Conservation (phyloP, 805 yeast species). For the Clavispora fructus region DNA sequence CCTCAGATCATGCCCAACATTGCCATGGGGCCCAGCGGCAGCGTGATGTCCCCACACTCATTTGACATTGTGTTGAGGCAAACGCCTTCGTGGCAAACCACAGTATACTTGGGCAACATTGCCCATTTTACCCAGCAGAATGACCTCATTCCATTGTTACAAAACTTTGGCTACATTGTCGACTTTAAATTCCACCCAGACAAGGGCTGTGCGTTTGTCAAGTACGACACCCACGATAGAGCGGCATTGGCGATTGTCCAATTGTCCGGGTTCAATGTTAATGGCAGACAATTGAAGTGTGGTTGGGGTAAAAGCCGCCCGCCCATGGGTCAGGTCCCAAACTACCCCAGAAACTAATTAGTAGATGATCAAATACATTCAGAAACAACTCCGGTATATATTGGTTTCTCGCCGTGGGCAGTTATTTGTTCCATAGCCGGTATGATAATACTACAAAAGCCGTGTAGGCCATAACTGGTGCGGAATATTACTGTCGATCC, state of each 20-base stretch:
- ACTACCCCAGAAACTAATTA: not conserved
- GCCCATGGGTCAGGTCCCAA: constrained; percentile 15
- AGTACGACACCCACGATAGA: constrained; percentile 79
- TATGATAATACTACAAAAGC: no score
- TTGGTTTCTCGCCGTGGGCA: no score
- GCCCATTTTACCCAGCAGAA: constrained; percentile 70
- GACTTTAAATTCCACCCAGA: constrained; percentile 79
- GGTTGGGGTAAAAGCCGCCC: constrained; percentile 78
- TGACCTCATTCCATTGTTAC: constrained; percentile 69
- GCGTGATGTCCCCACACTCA: constrained; percentile 46
- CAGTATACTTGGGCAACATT: constrained; percentile 82
- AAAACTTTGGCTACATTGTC: constrained; percentile 75
- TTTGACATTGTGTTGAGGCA: constrained; percentile 71
- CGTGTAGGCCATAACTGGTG: no score
- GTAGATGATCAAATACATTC: not conserved
- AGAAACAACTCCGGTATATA: no score
- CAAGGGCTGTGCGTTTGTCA: constrained; percentile 83
- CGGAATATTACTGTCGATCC: no score
- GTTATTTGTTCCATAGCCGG: no score
- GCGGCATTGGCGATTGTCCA: constrained; percentile 87
- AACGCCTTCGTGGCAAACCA: constrained; percentile 78
- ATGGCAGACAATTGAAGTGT: constrained; percentile 74
- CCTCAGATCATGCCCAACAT: not conserved
- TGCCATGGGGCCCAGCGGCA: constrained; percentile 6
- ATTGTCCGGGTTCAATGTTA: constrained; percentile 61